Conservation (phyloP, 768 basidiomycete species). For the Mrakia blollopis region DNA sequence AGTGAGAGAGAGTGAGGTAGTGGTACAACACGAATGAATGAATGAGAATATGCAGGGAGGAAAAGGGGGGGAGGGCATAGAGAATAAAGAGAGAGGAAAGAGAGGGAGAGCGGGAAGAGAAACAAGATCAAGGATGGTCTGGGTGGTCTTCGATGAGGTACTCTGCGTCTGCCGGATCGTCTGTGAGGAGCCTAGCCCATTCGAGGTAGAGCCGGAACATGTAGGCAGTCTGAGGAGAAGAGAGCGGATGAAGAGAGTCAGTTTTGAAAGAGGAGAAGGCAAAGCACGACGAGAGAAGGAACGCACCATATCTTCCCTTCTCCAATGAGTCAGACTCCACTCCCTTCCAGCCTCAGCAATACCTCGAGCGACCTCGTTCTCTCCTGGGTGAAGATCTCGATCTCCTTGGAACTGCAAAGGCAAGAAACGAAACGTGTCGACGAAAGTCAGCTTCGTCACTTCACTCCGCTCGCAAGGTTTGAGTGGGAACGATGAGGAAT, state of each 20-base stretch:
- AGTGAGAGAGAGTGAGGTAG: neutral
- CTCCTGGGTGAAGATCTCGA: conserved; percentile 48
- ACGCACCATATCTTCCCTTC: conserved; percentile 53
- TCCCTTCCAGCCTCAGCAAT: conserved; percentile 57
- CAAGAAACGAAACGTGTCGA: neutral
- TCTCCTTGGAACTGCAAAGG: conserved; percentile 25
- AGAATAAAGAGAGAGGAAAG: neutral
- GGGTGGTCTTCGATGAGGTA: neutral
- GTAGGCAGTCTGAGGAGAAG: conserved; percentile 34
- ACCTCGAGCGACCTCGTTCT: conserved; percentile 56
- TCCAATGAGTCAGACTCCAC: conserved; percentile 60
- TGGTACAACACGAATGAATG: neutral
- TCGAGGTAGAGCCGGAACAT: conserved; percentile 43
- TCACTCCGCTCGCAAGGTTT: neutral
- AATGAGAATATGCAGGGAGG: neutral
- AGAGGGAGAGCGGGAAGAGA: neutral
- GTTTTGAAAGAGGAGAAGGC: neutral
- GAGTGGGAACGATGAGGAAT: neutral
- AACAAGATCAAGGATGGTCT: neutral
- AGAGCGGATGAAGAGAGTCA: neutral
- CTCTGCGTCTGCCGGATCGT: neutral
- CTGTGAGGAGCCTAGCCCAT: conserved; percentile 35
- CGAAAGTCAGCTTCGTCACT: neutral
- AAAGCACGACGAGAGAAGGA: neutral
- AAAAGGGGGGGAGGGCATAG: neutral